Base-by-base conservation (phyloP, 2,329 filamentous ascomycete genomes). In the Thelonectria olida region DNA sequence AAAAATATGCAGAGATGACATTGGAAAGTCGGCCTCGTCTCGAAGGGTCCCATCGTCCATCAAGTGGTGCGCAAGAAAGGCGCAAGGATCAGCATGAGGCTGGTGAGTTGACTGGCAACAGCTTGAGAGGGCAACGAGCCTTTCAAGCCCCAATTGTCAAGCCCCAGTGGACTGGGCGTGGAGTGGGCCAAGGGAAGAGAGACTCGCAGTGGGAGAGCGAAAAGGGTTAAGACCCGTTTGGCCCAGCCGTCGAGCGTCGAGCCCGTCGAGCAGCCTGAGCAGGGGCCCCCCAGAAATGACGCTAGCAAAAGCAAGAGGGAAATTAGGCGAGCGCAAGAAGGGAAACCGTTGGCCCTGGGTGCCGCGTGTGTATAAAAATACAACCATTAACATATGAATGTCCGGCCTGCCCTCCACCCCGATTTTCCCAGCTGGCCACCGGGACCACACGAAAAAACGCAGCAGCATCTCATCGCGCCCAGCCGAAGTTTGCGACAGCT, bases 351-450 rank as follows among this genome's bases (percentile, higher is more conserved):
- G 75, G 75, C 68, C 65, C 69, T 67, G 64, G 62, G 71, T 67
- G 70, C 66, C 71, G 70, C 77, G 70, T 76, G 76, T 79, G 78
- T 80, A 80, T 80, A 80, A 80, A 80, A 80, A 77, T 79, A 77
- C 75, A 79, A 72, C 74, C 72, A 75, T 73, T 48, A 56, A 75
- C 75, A 78, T 78, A 80, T 79, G 76, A 79, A 78, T 76, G 75
- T 74, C 75, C 62, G 74, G 75, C 77, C 75, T 78, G 77, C 78
- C 78, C 77, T 79, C 78, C 78, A 77, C 76, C 75, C 74, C 73
- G 68, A 74, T 77, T 78, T 74, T 74, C 69, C 74, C 74, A 72
- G 62, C 66, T 69, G 66, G 67, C 67, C 69, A 66, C 62, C 66
- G 57, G 63, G 67, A 70, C 64, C 67, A 66, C 68, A 48, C n/a